Evolutionary conservation across 768 basidiomycete species (phyloP).

Genomic region (Steccherinum ochraceum): DNA sequence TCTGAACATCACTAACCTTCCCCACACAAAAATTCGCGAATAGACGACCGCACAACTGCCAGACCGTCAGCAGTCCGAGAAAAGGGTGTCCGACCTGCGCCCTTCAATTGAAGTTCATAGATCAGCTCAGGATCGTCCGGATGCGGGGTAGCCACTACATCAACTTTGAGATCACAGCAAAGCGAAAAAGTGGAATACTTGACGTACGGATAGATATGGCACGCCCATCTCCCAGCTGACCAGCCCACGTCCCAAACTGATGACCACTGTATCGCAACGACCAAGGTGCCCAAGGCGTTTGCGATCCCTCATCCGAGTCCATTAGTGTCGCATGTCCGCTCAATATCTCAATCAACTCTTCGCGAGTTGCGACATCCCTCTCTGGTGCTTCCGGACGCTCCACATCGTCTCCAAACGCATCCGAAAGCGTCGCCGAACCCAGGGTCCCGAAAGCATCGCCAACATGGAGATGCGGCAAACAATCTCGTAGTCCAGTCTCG

Average conservation of each 20-base stretch:
- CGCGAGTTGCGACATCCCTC: constrained; percentile 40
- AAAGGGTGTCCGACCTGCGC: constrained; percentile 91
- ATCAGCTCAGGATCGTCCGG: constrained; percentile 44
- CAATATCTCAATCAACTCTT: constrained; percentile 76
- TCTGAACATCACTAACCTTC: constrained; percentile 70
- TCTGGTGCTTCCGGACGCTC: constrained; percentile 14
- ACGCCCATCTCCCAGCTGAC: constrained; percentile 93
- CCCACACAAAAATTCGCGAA: constrained; percentile 89
- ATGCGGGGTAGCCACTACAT: constrained; percentile 71
- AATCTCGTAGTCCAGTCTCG: constrained; percentile 61
- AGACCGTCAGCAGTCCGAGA: constrained; percentile 90
- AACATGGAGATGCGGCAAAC: constrained; percentile 78
- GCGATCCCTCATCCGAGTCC: constrained; percentile 29
- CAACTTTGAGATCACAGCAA: no score
- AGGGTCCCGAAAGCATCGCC: constrained; percentile 74
- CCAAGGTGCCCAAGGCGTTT: constrained; percentile 52
- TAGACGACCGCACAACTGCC: constrained; percentile 90
- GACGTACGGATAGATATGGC: constrained; percentile 82
- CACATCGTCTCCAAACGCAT: constrained; percentile 21
- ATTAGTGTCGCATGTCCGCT: constrained; percentile 72
- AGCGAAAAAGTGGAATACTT: no score
- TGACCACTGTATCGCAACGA: constrained; percentile 88
- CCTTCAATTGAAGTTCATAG: constrained; percentile 93
- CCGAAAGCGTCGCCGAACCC: constrained; percentile 50
- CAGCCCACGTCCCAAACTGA: constrained; percentile 87